Evolutionary conservation across 2,329 filamentous ascomycete species (phyloP).

Genomic region (Colletotrichum sp.): DNA sequence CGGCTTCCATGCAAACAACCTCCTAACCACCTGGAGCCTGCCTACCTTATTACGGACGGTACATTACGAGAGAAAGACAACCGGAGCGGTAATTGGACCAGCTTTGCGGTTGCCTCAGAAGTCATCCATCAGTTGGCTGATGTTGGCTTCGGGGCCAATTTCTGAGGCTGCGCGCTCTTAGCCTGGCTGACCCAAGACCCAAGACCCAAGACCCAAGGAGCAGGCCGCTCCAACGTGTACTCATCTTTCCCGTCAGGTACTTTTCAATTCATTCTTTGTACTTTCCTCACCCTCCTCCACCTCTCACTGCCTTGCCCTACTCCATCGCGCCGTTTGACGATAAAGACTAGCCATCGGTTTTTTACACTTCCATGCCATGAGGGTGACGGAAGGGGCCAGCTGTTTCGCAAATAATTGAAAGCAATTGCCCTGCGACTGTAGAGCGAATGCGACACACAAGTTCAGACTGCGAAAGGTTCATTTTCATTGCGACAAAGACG

Average conservation of each 20-base stretch:
- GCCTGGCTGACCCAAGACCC: background rate
- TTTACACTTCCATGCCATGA: no score
- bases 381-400: no score
- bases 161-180: background rate
- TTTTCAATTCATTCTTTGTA: background rate
- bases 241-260: background rate
- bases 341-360: background rate
- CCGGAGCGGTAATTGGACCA: background rate
- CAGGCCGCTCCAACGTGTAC: background rate
- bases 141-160: background rate
- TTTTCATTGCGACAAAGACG: background rate
- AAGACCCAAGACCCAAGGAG: background rate
- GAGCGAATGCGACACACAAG: background rate
- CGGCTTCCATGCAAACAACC: no score
- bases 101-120: background rate
- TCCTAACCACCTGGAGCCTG: no score
- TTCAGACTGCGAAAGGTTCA: background rate
- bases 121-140: background rate
- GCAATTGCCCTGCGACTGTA: background rate
- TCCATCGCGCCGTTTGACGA: background rate
- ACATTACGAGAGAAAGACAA: background rate
- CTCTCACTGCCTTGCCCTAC: background rate
- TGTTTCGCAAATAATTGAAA: background rate
- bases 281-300: background rate
- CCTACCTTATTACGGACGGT: no score